Percentiles rank a stretch among this genome's conserved stretches.
phyloP scores from a whole-genome alignment of 2,329 filamentous ascomycete genomes.

The Sclerotinia nivalis region DNA sequence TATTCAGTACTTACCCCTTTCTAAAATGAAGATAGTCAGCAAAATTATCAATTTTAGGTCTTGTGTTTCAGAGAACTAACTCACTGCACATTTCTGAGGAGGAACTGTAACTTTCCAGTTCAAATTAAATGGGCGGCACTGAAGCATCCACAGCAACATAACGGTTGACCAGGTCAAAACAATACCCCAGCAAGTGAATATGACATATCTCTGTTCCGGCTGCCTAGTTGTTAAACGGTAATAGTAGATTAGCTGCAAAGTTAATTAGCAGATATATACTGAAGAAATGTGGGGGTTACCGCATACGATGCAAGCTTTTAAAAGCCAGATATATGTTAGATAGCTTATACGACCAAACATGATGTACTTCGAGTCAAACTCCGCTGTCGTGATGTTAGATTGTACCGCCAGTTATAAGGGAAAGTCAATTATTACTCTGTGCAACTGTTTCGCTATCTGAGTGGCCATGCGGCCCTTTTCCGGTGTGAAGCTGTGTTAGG shows the following conservation, averaged over 20 bases:
- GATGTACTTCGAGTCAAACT: conserved; percentile 29
- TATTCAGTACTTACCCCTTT: background rate
- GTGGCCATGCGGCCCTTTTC: background rate
- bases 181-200: background rate
- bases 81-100: conserved; percentile 12
- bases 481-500: background rate
- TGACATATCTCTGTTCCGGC: conserved; percentile 24
- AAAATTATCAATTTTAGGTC: background rate
- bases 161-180: background rate
- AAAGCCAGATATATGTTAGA: conserved; percentile 34
- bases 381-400: conserved; percentile 25
- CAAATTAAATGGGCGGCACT: conserved; percentile 1
- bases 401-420: no score
- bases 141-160: background rate
- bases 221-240: conserved; percentile 27
- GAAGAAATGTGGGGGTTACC: background rate
- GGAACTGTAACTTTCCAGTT: conserved; percentile 13
- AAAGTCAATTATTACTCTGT: background rate
- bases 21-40: background rate
- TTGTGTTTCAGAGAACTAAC: conserved; percentile 1
- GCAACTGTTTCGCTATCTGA: background rate
- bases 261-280: background rate
- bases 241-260: conserved; percentile 31
- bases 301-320: conserved; percentile 36
- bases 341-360: conserved; percentile 30